Conservation (phyloP, 1,284 basidiomycete genomes). For the Mycena citricolor region DNA sequence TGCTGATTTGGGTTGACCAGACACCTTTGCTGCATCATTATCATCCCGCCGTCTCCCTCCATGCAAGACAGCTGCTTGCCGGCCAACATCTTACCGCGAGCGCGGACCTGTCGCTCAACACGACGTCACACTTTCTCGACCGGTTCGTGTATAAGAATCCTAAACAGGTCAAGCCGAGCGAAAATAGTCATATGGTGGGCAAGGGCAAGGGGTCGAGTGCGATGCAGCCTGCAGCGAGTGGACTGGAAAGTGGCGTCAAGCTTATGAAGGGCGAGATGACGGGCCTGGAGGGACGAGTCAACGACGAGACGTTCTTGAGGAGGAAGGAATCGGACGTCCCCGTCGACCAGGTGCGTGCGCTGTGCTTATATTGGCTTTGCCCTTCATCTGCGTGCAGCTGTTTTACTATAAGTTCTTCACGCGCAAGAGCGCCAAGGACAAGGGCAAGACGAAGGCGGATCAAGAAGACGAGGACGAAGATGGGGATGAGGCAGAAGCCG, state of each 20-base stretch:
- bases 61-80: conserved; percentile 79
- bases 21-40: conserved; percentile 82
- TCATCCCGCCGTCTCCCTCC: conserved; percentile 89
- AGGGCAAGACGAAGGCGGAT: conserved; percentile 46
- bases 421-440: conserved; percentile 57
- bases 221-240: conserved; percentile 91
- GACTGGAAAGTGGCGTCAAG: conserved; percentile 68
- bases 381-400: conserved; percentile 40
- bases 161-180: conserved; percentile 61
- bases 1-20: conserved; percentile 36
- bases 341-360: conserved; percentile 74
- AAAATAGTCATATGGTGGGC: conserved; percentile 25
- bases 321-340: conserved; percentile 76
- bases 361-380: conserved; percentile 1
- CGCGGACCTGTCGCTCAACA: conserved; percentile 90
- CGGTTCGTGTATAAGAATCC: conserved; percentile 92
- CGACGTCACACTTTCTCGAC: conserved; percentile 90
- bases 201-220: conserved; percentile 78
- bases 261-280: conserved; percentile 67
- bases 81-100: conserved; percentile 75
- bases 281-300: conserved; percentile 55
- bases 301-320: conserved; percentile 79
- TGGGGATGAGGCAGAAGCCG: conserved; percentile 35
- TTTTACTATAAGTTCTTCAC: conserved; percentile 70
- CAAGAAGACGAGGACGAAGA: conserved; percentile 39